phyloP scores from a whole-genome alignment of 2,329 filamentous ascomycete species.

The Pezizomycotina sp. region DNA sequence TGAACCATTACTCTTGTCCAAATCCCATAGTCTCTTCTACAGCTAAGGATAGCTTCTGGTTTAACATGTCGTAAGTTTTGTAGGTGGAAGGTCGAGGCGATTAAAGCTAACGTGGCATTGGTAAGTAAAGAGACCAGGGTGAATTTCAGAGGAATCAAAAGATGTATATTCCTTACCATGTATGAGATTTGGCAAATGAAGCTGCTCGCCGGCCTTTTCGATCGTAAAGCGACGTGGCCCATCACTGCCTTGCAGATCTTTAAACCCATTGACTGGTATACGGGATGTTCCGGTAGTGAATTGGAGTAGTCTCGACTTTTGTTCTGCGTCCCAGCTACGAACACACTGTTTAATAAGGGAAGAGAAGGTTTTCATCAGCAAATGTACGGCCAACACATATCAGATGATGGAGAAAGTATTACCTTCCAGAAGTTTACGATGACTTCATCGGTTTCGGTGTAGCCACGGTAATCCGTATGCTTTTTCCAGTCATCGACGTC shows the following conservation, averaged over 20 bases:
- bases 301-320: conserved; percentile 88
- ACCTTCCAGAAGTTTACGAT: conserved; percentile 97
- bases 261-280: conserved; percentile 98
- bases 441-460: conserved; percentile 93
- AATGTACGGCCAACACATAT: not conserved
- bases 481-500: conserved; percentile 99
- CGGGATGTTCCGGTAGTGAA: conserved; percentile 95
- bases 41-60: conserved; percentile 83
- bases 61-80: conserved; percentile 69
- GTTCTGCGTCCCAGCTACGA: conserved; percentile 90
- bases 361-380: conserved; percentile 24
- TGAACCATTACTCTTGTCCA: conserved; percentile 63
- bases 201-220: conserved; percentile 85
- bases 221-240: conserved; percentile 92
- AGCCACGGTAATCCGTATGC: conserved; percentile 96
- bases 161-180: conserved; percentile 51
- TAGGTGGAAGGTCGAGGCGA: conserved; percentile 84
- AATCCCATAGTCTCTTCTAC: conserved; percentile 99
- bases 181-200: conserved; percentile 86
- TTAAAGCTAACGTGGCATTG: conserved; percentile 54
- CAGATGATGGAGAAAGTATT: conserved; percentile 17
- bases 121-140: conserved; percentile 20
- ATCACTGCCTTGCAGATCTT: conserved; percentile 93
- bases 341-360: conserved; percentile 41
- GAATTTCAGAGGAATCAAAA: conserved; percentile 10